phyloP scores from a whole-genome alignment of 2,329 filamentous ascomycete species.

The Pestalotiopsis sp. region DNA sequence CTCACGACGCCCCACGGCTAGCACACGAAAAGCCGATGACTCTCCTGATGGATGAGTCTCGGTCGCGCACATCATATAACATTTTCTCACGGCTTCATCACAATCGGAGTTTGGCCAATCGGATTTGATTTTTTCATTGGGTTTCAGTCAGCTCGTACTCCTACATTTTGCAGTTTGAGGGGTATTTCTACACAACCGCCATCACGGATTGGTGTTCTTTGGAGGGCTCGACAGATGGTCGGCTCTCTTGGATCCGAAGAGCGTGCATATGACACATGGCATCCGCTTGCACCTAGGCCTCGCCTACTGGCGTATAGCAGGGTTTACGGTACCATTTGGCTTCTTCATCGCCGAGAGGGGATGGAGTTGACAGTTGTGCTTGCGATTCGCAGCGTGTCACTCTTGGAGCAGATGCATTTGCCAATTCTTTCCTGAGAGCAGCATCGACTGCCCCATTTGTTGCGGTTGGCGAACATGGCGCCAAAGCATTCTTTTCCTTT shows the following conservation, averaged over 20 bases:
- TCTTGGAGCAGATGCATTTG: no score
- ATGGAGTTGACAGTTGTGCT: background rate
- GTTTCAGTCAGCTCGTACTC: conserved; percentile 1
- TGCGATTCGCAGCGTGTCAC: no score
- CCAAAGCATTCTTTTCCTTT: background rate
- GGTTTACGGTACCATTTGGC: background rate
- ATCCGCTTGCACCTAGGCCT: background rate
- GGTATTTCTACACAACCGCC: background rate
- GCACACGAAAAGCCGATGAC: conserved; percentile 21
- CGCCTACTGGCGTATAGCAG: background rate
- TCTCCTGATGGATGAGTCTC: background rate
- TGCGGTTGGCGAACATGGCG: background rate
- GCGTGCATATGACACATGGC: background rate
- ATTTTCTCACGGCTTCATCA: background rate
- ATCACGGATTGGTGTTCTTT: background rate
- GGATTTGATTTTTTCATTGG: background rate
- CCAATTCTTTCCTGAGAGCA: no score
- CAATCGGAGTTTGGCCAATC: conserved; percentile 1
- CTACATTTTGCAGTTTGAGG: background rate
- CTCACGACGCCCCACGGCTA: conserved; percentile 31
- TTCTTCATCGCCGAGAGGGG: background rate
- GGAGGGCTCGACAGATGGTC: background rate
- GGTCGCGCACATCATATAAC: background rate
- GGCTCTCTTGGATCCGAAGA: background rate
- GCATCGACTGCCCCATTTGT: no score